Base-by-base conservation (phyloP, 495 filamentous ascomycete species). In the Hamigera avellanea region DNA sequence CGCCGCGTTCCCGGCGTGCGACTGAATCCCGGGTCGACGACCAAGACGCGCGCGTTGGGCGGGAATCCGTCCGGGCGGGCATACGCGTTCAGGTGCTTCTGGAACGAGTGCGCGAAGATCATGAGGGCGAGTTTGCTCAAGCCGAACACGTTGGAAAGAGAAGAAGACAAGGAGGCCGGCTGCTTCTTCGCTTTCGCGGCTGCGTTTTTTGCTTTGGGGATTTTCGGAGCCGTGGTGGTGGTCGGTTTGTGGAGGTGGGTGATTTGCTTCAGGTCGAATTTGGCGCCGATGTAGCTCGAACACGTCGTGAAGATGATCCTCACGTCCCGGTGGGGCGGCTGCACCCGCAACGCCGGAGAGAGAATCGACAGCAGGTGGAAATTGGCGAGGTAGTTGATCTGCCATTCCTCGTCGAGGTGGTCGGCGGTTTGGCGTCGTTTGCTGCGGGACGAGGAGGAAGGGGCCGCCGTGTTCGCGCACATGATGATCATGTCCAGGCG, bases 291-390 rank as follows among this genome's bases (percentile, higher is more conserved):
- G 54, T 96, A 95, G 16, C 79, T 75, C 3, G 84, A 75, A 54
- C 93, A 99, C 0, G 84, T 88, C 1, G 83, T 73, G 44, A 96
- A 72, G 15, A 99, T 67, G 25, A 99, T 73, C 18, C 91, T 70
- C 13, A 95, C 84, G 53, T 99, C 91, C 37, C 91, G 75, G 56
- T 99, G 88, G 25, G 89, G 72, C 0, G 89, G 93, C 56, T 99
- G 91, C 10, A 79, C 87, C 39, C 82, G 70, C 27, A 99, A 64
- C 0, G 87, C 86, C 0, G 93, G 91, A 43, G 76, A 83, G 19
- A 99, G 66, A 30, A 96, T 91, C 49, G 80, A 83, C 32, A 99
- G 67, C 3, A 99, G 69, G 49, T 96, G 93, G 64, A 94, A 95
- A 49, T 95, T 95, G 26, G 87, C 77, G 6, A 99, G 75, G 52